Conservation (phyloP, 2,329 filamentous ascomycete species). For the Didymella exigua region DNA sequence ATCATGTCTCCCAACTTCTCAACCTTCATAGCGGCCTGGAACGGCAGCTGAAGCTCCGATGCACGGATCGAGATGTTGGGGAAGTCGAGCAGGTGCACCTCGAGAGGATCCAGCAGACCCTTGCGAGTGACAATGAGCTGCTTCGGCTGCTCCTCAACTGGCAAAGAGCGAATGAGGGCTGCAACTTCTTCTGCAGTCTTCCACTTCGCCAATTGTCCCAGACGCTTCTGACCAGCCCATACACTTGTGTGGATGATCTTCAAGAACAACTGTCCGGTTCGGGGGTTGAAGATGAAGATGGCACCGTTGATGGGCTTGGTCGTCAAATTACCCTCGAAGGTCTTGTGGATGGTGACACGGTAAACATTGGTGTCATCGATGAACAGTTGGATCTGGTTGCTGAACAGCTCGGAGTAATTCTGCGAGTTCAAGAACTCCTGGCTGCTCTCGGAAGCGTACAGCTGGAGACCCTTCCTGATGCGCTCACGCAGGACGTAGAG, state of each 20-base stretch:
- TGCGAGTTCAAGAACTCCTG: constrained; percentile 99
- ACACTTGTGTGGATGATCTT: constrained; percentile 99
- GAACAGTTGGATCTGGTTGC: constrained; percentile 97
- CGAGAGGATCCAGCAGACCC: constrained; percentile 92
- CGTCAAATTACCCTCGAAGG: constrained; percentile 97
- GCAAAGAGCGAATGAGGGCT: constrained; percentile 90
- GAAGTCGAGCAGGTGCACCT: constrained; percentile 97
- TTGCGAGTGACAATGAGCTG: constrained; percentile 98
- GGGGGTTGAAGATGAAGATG: constrained; percentile 99
- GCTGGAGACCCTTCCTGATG: constrained; percentile 95
- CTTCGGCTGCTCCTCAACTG: constrained; percentile 97
- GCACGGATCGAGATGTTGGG: constrained; percentile 98
- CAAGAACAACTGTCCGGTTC: constrained; percentile 94
- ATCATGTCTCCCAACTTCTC: constrained; percentile 99
- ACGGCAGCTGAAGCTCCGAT: constrained; percentile 93
- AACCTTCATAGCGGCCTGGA: constrained; percentile 99
- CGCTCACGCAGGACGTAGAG: constrained; percentile 95
- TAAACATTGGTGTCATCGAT: constrained; percentile 99
- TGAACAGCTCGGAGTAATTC: constrained; percentile 99
- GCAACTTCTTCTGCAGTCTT: constrained; percentile 99
- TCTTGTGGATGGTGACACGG: constrained; percentile 99
- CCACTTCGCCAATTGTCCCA: constrained; percentile 98
- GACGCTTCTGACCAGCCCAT: constrained; percentile 98
- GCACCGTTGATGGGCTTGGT: constrained; percentile 99
- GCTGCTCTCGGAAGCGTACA: constrained; percentile 98